phyloP scores from a whole-genome alignment of 2,329 filamentous ascomycete genomes.

The Ophiostoma novo-ulmi region DNA sequence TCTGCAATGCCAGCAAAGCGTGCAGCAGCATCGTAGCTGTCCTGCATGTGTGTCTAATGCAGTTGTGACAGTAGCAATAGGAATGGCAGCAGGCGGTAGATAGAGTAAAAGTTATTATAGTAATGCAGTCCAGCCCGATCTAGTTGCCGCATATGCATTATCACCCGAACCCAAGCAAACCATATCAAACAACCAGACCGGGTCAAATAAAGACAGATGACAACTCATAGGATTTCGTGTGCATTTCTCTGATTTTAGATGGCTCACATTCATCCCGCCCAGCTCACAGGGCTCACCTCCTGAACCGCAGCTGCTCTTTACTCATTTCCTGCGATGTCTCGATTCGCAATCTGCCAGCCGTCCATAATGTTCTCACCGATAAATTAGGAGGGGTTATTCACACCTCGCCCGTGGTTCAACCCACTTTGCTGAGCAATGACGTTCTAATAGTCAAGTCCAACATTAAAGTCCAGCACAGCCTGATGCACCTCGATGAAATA shows the following conservation, averaged over 20 bases:
- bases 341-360: neutral
- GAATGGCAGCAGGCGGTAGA: neutral
- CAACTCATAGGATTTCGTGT: neutral
- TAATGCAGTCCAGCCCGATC: slow-evolving; percentile 1
- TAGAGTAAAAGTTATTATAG: neutral
- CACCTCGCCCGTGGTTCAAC: neutral
- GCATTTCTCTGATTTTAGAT: neutral
- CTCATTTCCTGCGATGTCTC: neutral
- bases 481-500: neutral
- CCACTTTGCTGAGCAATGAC: neutral
- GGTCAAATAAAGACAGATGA: neutral
- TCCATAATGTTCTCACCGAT: neutral
- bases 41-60: slow-evolving; percentile 15
- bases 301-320: neutral
- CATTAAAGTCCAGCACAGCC: neutral
- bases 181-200: neutral
- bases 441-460: neutral
- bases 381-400: no score
- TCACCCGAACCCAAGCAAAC: neutral
- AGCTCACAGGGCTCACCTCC: neutral
- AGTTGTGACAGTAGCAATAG: neutral
- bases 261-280: neutral
- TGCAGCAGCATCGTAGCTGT: neutral
- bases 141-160: neutral
- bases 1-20: slow-evolving; percentile 14